Conservation (phyloP, 192 early-diverging fungal species). For the Allomyces javanicus region DNA sequence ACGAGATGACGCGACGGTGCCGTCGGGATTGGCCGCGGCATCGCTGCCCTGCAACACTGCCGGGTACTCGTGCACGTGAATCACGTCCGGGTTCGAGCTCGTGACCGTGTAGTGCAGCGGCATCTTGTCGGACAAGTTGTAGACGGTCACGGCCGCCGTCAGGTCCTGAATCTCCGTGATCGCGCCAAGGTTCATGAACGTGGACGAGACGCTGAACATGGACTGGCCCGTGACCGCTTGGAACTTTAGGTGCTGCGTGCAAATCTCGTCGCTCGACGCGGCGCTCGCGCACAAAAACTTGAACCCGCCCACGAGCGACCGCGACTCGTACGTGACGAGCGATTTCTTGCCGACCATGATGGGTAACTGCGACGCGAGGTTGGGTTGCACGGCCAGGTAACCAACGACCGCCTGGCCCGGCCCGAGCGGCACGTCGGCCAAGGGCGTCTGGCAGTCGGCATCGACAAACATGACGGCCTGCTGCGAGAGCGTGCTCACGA, state of each 20-base stretch:
- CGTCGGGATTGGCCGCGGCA: neutral
- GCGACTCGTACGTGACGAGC: conserved; percentile 20
- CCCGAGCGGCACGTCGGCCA: conserved; percentile 26
- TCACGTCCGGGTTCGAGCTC: conserved; percentile 6
- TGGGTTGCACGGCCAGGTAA: conserved; percentile 1
- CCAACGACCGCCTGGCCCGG: conserved; percentile 15
- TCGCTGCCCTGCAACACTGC: neutral
- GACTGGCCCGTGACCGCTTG: conserved; percentile 63
- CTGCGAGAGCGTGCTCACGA: conserved; percentile 55
- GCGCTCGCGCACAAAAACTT: conserved; percentile 23
- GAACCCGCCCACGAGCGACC: conserved; percentile 62
- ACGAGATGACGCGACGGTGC: neutral
- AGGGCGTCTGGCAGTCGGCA: conserved; percentile 15
- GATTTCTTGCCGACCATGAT: conserved; percentile 8
- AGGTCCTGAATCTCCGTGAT: conserved; percentile 22
- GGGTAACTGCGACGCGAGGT: conserved; percentile 1
- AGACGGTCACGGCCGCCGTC: conserved; percentile 40
- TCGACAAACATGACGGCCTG: conserved; percentile 57
- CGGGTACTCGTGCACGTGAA: neutral
- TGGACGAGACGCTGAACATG: conserved; percentile 40
- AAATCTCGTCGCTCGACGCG: conserved; percentile 6
- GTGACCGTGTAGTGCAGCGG: conserved; percentile 46
- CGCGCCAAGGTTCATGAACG: conserved; percentile 45
- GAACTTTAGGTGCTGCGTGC: conserved; percentile 57
- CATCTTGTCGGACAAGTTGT: conserved; percentile 45